These are phyloP conservation scores for Daldinia grandis DNA, from an alignment of 495 filamentous ascomycete species.

Conservation along the genomic window DNA sequence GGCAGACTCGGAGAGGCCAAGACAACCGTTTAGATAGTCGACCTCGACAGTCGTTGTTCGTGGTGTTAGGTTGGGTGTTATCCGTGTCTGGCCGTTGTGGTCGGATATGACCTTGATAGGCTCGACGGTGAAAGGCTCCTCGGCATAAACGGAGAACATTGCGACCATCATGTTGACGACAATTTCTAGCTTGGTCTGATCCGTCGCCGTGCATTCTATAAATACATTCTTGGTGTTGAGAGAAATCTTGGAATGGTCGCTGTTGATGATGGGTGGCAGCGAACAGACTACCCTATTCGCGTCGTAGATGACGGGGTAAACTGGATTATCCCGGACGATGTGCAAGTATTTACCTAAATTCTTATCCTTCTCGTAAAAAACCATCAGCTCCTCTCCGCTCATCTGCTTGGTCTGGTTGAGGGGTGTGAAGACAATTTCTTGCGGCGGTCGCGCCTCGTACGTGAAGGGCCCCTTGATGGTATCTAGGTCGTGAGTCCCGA, in stretches of 20 bases:
- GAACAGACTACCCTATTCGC: slow-evolving; percentile 88
- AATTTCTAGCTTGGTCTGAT: slow-evolving; percentile 95
- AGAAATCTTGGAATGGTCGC: slow-evolving; percentile 93
- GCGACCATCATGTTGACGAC: slow-evolving; percentile 93
- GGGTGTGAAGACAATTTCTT: slow-evolving; percentile 88
- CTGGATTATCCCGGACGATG: slow-evolving; percentile 91
- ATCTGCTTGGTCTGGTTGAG: slow-evolving; percentile 90
- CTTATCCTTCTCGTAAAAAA: slow-evolving; percentile 81
- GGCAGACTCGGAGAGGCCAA: slow-evolving; percentile 77
- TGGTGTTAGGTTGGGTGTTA: slow-evolving; percentile 79
- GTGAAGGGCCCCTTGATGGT: slow-evolving; percentile 94
- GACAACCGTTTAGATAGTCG: slow-evolving; percentile 91
- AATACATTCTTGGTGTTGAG: slow-evolving; percentile 90
- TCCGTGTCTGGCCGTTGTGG: slow-evolving; percentile 83
- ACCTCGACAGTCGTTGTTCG: slow-evolving; percentile 82
- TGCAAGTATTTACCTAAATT: slow-evolving; percentile 80
- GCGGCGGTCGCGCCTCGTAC: slow-evolving; percentile 91
- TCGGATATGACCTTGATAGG: slow-evolving; percentile 89
- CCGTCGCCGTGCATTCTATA: slow-evolving; percentile 96
- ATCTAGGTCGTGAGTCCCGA: slow-evolving; percentile 96
- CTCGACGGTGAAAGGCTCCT: slow-evolving; percentile 90
- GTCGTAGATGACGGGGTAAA: slow-evolving; percentile 98
- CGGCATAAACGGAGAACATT: slow-evolving; percentile 95
- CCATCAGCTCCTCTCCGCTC: slow-evolving; percentile 89
- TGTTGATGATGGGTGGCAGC: slow-evolving; percentile 96